phyloP scores from a whole-genome alignment of 108 stramenopile genomes.

The Aurantiochytrium sp. region DNA sequence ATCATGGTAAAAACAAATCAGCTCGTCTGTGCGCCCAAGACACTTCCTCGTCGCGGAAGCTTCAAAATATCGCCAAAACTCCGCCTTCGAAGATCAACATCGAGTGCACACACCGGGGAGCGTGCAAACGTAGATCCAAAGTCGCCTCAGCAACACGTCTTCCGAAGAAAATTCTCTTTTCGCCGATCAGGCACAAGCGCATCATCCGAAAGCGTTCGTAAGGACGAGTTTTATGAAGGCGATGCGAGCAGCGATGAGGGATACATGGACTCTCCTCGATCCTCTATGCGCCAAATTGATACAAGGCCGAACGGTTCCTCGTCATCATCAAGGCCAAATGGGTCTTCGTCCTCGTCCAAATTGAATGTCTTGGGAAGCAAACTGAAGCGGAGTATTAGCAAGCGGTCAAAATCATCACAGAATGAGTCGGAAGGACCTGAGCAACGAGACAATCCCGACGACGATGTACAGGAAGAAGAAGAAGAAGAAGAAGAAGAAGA shows the following conservation, averaged over 20 bases:
- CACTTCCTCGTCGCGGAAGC: not conserved
- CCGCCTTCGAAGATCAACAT: not conserved
- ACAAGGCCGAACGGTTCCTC: not conserved
- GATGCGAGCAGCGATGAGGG: too few relatives aligned
- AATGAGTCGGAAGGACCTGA: not conserved
- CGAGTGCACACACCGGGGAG: not conserved
- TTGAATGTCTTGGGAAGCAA: not conserved
- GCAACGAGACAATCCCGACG: too few relatives aligned
- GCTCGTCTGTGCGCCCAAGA: not conserved
- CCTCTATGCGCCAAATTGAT: too few relatives aligned
- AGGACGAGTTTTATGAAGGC: too few relatives aligned
- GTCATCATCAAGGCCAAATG: not conserved
- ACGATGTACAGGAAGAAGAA: too few relatives aligned
- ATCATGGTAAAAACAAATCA: not conserved
- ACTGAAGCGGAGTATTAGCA: not conserved
- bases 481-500: too few relatives aligned
- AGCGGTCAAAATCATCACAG: not conserved
- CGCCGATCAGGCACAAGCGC: too few relatives aligned
- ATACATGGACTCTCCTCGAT: too few relatives aligned
- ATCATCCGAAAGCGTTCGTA: too few relatives aligned
- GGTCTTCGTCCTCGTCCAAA: not conserved
- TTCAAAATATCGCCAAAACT: not conserved
- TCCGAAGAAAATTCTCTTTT: too few relatives aligned
- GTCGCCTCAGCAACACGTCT: not conserved
- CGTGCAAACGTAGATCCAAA: not conserved